Base-by-base conservation (phyloP, 805 yeast species). In the Teunomyces cretensis region DNA sequence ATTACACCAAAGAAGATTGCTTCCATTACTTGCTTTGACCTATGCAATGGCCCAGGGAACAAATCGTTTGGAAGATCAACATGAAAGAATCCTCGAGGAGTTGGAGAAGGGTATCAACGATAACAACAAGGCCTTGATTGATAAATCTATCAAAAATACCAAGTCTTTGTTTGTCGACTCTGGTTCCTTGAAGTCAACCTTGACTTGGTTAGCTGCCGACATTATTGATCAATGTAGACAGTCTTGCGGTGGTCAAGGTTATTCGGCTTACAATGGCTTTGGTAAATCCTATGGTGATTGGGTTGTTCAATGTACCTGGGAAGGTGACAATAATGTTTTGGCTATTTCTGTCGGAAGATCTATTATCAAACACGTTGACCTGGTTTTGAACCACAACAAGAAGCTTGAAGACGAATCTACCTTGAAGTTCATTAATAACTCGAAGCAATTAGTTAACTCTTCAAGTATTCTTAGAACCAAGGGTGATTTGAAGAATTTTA, bases 231-330 rank as follows among this genome's bases (percentile, higher is more conserved):
- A 72, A 54, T 47, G 65, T 31, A 65, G 77, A 56, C 77, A 72
- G 57, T 62, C 76, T 19, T 72, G 77, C 58, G 77, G 77, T 56
- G 77, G 77, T 42, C 76, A 67, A 53, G 77, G 77, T 48, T 72
- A 72, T 64, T 68, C 74, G 32, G 52, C 70, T 30, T 72, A 72
- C 61, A 63, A 62, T 48, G 76, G 76, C 17, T 72, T 72, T 45
- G 77, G 76, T 44, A 72, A 70, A 57, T 63, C 72, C 33, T 68
- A 62, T 47, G 70, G 67, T 37, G 77, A 72, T 46, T 72, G 76
- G 75, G 75, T 67, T 32, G 76, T 72, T 33, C 75, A 70, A 59
- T 69, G 75, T 59, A 72, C 77, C 26, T 72, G 77, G 77, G 77
- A 72, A 58, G 77, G 77, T 58, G 77, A 72, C 54, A 72, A 72